phyloP scores from a whole-genome alignment of 2,329 filamentous ascomycete genomes.

The Teratosphaeria pseudoeucalypti region DNA sequence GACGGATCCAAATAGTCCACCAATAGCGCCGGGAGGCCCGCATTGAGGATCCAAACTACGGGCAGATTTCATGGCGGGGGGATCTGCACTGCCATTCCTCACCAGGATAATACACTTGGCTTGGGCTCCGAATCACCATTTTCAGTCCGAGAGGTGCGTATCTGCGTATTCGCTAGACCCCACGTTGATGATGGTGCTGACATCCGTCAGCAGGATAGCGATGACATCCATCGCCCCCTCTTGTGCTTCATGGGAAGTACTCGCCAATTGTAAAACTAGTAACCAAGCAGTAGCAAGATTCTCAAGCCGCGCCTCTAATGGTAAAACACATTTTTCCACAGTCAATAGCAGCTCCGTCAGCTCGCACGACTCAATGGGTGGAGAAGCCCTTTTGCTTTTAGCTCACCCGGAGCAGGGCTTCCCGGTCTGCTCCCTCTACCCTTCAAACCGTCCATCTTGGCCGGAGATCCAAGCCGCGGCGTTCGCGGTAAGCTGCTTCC shows the following conservation, averaged over 20 bases:
- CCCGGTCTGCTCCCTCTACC: constrained; percentile 5
- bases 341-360: background rate
- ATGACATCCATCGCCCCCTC: too few relatives aligned
- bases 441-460: constrained; percentile 15
- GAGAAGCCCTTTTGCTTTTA: constrained; percentile 7
- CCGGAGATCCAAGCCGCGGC: constrained; percentile 23
- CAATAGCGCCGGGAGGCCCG: background rate
- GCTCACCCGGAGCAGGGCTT: constrained; percentile 17
- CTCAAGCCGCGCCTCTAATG: too few relatives aligned
- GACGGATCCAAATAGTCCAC: background rate
- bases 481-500: constrained; percentile 27
- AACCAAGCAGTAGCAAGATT: too few relatives aligned
- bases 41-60: background rate
- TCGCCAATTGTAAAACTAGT: too few relatives aligned
- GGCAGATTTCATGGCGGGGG: background rate
- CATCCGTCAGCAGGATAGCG: too few relatives aligned
- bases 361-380: constrained; percentile 13
- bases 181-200: background rate
- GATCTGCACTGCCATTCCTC: background rate
- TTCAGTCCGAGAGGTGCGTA: background rate
- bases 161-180: background rate
- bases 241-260: too few relatives aligned
- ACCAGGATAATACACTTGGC: background rate
- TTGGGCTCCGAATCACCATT: background rate
- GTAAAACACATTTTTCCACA: background rate